Percentiles rank a stretch among this genome's conserved stretches.
phyloP scores from a whole-genome alignment of 192 early-diverging fungal genomes.

The Backusella parvicylindrica region DNA sequence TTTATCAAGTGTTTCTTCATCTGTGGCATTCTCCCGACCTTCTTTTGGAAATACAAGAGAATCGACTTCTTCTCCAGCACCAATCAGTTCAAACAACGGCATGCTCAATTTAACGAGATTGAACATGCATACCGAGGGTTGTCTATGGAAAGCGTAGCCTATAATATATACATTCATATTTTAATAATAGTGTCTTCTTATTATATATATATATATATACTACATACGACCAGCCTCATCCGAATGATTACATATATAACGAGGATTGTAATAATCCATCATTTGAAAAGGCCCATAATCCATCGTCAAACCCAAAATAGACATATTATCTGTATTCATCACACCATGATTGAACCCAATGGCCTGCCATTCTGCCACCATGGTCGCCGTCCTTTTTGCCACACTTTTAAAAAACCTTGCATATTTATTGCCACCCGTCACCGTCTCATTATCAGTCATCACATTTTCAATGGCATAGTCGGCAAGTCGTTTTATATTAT shows the following conservation, averaged over 20 bases:
- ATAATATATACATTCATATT: too few relatives aligned
- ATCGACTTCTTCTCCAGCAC: conserved; percentile 48
- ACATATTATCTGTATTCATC: conserved; percentile 67
- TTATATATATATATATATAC: background rate
- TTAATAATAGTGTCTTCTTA: too few relatives aligned
- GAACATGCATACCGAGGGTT: conserved; percentile 79
- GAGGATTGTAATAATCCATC: conserved; percentile 79
- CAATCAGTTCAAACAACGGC: conserved; percentile 63
- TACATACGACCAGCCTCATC: conserved; percentile 73
- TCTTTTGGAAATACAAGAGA: conserved; percentile 28
- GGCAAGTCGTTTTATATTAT: conserved; percentile 53
- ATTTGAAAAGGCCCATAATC: conserved; percentile 90
- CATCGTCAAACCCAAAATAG: conserved; percentile 52
- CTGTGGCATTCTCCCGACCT: background rate
- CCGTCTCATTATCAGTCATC: conserved; percentile 43
- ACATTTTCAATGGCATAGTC: conserved; percentile 69
- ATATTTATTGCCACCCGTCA: conserved; percentile 48
- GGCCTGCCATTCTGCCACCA: conserved; percentile 79
- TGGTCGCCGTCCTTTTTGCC: conserved; percentile 58
- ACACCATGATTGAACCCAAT: conserved; percentile 83
- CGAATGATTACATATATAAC: conserved; percentile 76
- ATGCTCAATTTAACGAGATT: conserved; percentile 72
- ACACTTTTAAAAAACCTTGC: conserved; percentile 54
- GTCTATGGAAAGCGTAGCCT: conserved; percentile 58
- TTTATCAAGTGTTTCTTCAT: conserved; percentile 13